Base-by-base conservation (phyloP, 176 grass and related monocot genomes). In the Calamus simplicifolius region DNA sequence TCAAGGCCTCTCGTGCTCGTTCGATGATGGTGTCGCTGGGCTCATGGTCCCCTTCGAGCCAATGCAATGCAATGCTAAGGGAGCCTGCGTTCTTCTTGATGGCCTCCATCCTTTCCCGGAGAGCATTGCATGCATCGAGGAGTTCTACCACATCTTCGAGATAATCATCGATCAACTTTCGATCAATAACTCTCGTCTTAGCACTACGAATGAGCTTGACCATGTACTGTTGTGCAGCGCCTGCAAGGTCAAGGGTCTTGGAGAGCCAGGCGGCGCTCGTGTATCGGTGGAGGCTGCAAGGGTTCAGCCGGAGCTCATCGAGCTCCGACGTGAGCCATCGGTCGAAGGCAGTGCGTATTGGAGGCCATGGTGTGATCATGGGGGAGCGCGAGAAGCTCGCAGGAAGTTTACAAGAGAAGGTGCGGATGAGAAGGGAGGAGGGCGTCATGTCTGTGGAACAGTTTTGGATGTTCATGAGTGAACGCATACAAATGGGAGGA, bases 241-340 rank as follows among this genome's bases (percentile, higher is more conserved):
- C 50, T 17, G 83, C 80, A 23, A 95, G 38, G 49, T 51, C 57
- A 18, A 87, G 53, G 3, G 91, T 74, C 53, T 76, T 73, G 76
- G 51, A 26, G 17, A 90, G 80, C 91, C 91, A 95, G 2, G 77
- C 54, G 16, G 77, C 80, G 62, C 51, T 74, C 4, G 77, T 79
- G 73, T 30, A 87, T 51, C 60, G 70, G 59, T 51, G 16, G 5
- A 75, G 67, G 8, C 65, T 29, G 23, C 59, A 19, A 16, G 81
- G 71, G 53, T 53, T 28, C 25, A 75, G 29, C 14, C 80, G 86
- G 68, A 95, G 85, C 55, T 81, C 80, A 27, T 90, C 74, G 62
- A 95, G 75, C 77, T 90, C 91, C 17, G 83, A 66, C 16, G 78
- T 68, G 23, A 95, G 74, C 86, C 91, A 95, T 27, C 76, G 86